Percentiles rank a stretch among this genome's conserved stretches.
Conservation (phyloP, 1,284 basidiomycete genomes). For the Macrocystidia cucumis region DNA sequence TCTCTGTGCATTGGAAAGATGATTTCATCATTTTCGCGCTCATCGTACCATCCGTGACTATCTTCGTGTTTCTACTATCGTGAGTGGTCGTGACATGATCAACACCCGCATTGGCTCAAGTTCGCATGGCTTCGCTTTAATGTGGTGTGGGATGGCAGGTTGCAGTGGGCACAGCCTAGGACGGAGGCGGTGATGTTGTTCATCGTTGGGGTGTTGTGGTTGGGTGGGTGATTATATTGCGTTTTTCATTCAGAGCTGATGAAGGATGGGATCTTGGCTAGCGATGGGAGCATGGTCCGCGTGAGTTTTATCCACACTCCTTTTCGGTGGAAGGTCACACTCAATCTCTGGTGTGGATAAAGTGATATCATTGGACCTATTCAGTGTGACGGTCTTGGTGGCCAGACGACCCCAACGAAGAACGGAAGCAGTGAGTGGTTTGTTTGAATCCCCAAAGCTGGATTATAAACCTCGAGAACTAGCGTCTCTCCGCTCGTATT, state of each 20-base stretch:
- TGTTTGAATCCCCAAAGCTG: conserved; percentile 6
- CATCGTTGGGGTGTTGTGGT: conserved; percentile 55
- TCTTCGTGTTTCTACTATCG: conserved; percentile 50
- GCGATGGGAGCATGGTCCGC: conserved; percentile 69
- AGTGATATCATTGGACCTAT: conserved; percentile 64
- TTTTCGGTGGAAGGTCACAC: conserved; percentile 7
- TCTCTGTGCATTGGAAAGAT: conserved; percentile 29
- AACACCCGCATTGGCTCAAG: background rate
- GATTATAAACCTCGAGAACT: conserved; percentile 2
- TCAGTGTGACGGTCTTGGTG: conserved; percentile 52
- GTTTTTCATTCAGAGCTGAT: too few species aligned
- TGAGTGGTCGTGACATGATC: conserved; percentile 20
- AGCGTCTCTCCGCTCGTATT: conserved; percentile 54
- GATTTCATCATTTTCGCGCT: conserved; percentile 65
- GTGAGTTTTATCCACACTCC: conserved; percentile 31
- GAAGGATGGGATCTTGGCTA: too few species aligned
- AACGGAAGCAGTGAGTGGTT: conserved; percentile 43
- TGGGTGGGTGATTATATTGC: conserved; percentile 47
- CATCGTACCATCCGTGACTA: conserved; percentile 53
- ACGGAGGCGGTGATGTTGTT: conserved; percentile 50
- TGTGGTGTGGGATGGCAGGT: conserved; percentile 30
- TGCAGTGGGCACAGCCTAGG: conserved; percentile 63
- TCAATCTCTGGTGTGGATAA: conserved; percentile 5
- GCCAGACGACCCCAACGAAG: conserved; percentile 40
- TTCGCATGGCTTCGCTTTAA: background rate